Evolutionary conservation across 2,329 filamentous ascomycete species (phyloP), one percentile per base, ranked within the genome.

Genomic region (Zarea fungicola): DNA sequence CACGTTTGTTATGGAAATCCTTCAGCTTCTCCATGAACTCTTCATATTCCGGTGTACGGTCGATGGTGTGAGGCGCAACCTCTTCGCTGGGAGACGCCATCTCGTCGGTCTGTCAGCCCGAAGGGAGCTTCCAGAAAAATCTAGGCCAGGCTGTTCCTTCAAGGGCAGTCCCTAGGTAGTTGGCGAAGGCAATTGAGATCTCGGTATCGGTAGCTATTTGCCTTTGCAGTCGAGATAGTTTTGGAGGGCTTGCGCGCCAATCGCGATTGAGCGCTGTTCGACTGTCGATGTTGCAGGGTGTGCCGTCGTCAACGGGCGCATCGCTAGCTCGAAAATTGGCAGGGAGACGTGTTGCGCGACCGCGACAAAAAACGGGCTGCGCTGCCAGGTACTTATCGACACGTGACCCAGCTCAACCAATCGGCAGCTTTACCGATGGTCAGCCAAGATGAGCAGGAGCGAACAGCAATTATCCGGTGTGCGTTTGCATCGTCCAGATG

Each of bases 1-100:
- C 89, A 69, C 89, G 81, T 65, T 88, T 81, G 58, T 84, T 76
- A 67, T 95, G 89, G 63, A 89, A 95, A 40, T 75, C 80, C 43
- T 75, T 77, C 49, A 95, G 71, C 60, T 84, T 82, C 57, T 78
- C 74, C 62, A 95, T 86, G 65, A 95, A 95, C 36, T 87, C 82
- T 49, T 85, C 79, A 67, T 89, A 89, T 68, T 93, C 88, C 43
- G 78, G 70, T 3, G 80, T 83, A 50, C 76, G 74, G 46, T 83
- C 77, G 65, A 84, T 80, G 47, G 62, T 52, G 59, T 73, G 70
- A 56, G 63, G 55, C 43, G 64, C 64, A 51, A 65, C 60, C 46
- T 72, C 69, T 53, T 62, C 62, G 42, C 62, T 59, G 44, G 64
- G 57, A 41, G 64, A 61, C 28, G 63, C 62, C 65, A 68, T 68